These are phyloP conservation scores for Scheffersomyces lignicola DNA, from an alignment of 1,139 yeast species.

Conservation along the genomic window DNA sequence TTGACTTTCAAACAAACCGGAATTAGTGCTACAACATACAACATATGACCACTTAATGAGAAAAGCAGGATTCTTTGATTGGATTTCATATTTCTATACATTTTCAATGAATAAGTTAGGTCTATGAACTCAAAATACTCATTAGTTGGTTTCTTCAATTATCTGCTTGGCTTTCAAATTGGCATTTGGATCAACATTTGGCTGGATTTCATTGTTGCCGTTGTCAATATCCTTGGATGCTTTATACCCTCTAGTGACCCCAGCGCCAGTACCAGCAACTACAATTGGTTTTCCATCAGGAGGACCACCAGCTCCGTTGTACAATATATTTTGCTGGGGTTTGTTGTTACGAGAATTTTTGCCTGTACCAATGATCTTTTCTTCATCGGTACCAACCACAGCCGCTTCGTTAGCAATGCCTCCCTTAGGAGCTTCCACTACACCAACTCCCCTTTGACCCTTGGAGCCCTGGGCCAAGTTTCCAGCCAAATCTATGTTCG, in stretches of 20 bases:
- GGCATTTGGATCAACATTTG: background rate
- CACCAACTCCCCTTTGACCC: slow-evolving; percentile 45
- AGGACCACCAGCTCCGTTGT: slow-evolving; percentile 3
- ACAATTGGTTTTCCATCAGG: slow-evolving; percentile 3
- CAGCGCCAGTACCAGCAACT: background rate
- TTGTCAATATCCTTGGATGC: background rate
- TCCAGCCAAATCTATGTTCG: slow-evolving; percentile 38
- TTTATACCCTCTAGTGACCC: slow-evolving; percentile 2
- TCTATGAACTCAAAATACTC: background rate
- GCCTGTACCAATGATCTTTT: slow-evolving; percentile 24
- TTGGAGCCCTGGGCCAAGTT: slow-evolving; percentile 43
- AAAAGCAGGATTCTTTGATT: no score
- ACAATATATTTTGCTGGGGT: background rate
- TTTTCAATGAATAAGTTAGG: no score
- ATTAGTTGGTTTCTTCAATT: slow-evolving; percentile 1
- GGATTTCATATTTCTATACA: no score
- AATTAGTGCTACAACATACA: no score
- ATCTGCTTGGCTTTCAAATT: background rate
- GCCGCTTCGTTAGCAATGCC: slow-evolving; percentile 52
- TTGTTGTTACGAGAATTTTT: slow-evolving; percentile 4
- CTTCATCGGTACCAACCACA: slow-evolving; percentile 45
- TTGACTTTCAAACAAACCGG: no score
- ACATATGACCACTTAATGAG: no score
- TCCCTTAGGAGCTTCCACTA: slow-evolving; percentile 51
- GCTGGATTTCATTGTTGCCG: background rate